These are phyloP conservation scores for Aureoboletus auriporus DNA, from an alignment of 768 basidiomycete genomes.

Conservation along the genomic window DNA sequence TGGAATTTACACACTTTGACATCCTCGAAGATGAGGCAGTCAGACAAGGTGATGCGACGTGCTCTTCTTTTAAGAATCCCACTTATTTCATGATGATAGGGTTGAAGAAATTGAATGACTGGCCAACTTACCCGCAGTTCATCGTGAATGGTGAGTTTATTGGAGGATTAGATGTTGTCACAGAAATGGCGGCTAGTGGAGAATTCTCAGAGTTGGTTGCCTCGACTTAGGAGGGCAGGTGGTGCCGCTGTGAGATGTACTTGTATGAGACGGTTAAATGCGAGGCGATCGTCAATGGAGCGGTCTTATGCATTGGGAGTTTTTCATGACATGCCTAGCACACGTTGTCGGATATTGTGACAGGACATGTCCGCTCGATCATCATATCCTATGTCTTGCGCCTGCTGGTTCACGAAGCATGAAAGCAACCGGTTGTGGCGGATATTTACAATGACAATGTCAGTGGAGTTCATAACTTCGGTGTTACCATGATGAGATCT, in stretches of 20 bases:
- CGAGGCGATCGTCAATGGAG: neutral
- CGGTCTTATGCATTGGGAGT: neutral
- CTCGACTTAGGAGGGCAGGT: neutral
- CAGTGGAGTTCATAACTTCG: no score
- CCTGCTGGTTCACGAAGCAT: no score
- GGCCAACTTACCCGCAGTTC: conserved; percentile 88
- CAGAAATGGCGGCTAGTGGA: conserved; percentile 80
- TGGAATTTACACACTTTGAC: conserved; percentile 76
- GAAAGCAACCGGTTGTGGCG: no score
- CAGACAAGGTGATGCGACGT: conserved; percentile 56
- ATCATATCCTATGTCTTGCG: no score
- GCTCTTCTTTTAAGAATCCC: neutral
- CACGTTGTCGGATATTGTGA: conserved; percentile 1
- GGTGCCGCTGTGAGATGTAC: no score
- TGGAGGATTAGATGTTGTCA: conserved; percentile 91
- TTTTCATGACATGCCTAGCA: conserved; percentile 4
- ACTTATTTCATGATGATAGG: conserved; percentile 36
- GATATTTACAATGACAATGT: no score
- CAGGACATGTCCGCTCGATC: no score
- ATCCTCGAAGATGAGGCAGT: conserved; percentile 80
- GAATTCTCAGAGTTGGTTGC: conserved; percentile 57
- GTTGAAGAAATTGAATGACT: conserved; percentile 75
- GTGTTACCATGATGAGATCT: no score
- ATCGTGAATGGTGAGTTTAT: conserved; percentile 89
- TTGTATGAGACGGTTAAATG: neutral